These are phyloP conservation scores for Polytrichum formosum DNA, from an alignment of 225 moss, liverwort and hornwort genomes.

Conservation along the genomic window DNA sequence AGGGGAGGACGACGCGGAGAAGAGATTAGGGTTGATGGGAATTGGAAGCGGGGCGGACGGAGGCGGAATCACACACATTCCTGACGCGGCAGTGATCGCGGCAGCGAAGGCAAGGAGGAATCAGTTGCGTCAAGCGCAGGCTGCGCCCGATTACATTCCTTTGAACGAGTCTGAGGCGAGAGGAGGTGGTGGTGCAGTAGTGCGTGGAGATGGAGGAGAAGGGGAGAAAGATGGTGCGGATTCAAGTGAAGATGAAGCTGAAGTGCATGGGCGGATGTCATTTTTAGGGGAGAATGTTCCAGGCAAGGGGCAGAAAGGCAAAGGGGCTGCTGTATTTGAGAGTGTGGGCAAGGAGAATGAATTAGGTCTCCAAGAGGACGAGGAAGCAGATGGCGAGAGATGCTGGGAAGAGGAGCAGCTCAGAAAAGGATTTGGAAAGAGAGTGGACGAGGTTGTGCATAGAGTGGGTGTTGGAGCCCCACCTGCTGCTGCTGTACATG, in stretches of 20 bases:
- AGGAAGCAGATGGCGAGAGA: conserved; percentile 93
- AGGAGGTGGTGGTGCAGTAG: conserved; percentile 59
- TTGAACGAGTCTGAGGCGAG: conserved; percentile 75
- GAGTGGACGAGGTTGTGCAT: conserved; percentile 72
- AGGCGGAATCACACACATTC: conserved; percentile 90
- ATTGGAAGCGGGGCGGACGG: conserved; percentile 88
- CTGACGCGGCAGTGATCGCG: conserved; percentile 93
- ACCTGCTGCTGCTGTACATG: conserved; percentile 27
- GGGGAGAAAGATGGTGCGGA: conserved; percentile 60
- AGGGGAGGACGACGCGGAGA: conserved; percentile 86
- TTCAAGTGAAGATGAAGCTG: conserved; percentile 93
- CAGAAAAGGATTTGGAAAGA: conserved; percentile 89
- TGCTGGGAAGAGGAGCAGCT: conserved; percentile 98
- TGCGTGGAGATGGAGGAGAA: conserved; percentile 49
- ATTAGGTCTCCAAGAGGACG: conserved; percentile 68
- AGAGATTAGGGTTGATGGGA: conserved; percentile 93
- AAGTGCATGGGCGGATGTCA: conserved; percentile 84
- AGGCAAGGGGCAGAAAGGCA: conserved; percentile 39
- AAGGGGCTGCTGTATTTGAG: conserved; percentile 80
- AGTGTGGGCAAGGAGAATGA: conserved; percentile 57
- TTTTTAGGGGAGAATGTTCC: conserved; percentile 71
- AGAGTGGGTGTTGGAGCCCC: conserved; percentile 30
- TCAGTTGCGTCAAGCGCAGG: conserved; percentile 86
- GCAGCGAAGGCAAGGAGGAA: conserved; percentile 95
- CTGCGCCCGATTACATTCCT: conserved; percentile 91